Base-by-base conservation (phyloP, 345 rosid species). In the Acer yangbiense region DNA sequence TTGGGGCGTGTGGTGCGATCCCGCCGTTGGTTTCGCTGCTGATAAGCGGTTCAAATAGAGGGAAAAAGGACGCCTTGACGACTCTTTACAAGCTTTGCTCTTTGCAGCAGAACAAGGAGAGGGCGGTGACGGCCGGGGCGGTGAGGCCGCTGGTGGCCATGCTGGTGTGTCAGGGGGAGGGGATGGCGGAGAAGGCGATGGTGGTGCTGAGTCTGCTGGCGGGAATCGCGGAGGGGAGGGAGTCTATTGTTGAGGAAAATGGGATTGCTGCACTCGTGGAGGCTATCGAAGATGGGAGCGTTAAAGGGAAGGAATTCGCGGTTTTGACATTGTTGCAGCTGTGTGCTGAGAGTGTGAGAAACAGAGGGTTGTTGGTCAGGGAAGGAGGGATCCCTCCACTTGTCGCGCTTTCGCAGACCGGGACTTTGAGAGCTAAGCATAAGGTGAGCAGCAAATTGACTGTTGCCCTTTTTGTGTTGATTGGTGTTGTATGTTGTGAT, bases 371-470 rank as follows among this genome's bases (percentile, higher is more conserved):
- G 88, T 94, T 96, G 66, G 98, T 94, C 6, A 88, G 97, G 69
- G 99, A 96, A 91, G 99, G 99, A 4, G 99, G 95, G 25, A 96
- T 96, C 81, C 98, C 99, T 79, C 99, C 98, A 2, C 95, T 96
- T 32, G 99, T 89, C 21, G 98, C 95, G 0, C 91, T 93, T 35
- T 96, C 98, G 2, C 99, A 96, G 86, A 89, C 87, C 4, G 94
- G 95, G 39, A 86, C 88, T 50, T 80, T 86, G 67, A 88, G 89
- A 64, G 94, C 98, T 17, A 94, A 91, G 85, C 91, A 90, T 67
- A 94, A 90, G 98, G 98, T 94, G 54, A 8, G 9, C 67, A 0
- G 20, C 68, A 43, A 43, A 43, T 43, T 35, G 32, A 29, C 32
- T 29, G 0, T 29, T 29, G 32, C 32, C 32, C 32, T 2, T 29